A percentile compares a stretch with the other conserved stretches of the same genome.
phyloP scores from a whole-genome alignment of 2,329 filamentous ascomycete genomes.

The Xylaria hypoxylon region DNA sequence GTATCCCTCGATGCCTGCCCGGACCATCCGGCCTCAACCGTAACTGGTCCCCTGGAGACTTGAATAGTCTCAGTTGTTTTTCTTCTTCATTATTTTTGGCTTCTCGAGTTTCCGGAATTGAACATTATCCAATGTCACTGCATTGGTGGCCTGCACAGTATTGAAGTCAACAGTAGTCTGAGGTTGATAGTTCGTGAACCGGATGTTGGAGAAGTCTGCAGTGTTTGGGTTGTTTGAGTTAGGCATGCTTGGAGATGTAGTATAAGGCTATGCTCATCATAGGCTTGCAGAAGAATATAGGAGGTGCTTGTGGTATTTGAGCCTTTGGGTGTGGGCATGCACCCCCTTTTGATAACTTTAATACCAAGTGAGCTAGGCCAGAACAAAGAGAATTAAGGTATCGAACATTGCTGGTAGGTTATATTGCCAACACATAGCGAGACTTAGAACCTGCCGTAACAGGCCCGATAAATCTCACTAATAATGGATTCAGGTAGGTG shows the following conservation, averaged over 20 bases:
- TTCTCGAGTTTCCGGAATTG: conserved; percentile 19
- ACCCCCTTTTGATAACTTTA: not conserved
- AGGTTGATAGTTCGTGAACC: conserved; percentile 19
- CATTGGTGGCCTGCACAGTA: not conserved
- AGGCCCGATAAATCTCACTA: not conserved
- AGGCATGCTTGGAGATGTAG: not conserved
- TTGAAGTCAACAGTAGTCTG: not conserved
- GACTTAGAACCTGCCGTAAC: too few relatives aligned
- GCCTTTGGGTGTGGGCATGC: not conserved
- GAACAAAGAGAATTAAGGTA: not conserved
- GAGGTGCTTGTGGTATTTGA: not conserved
- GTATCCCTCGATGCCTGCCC: not conserved
- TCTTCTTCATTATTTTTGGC: conserved; percentile 14
- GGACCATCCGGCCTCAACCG: not conserved
- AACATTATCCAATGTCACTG: not conserved
- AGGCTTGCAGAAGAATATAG: not conserved
- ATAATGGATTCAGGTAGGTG: not conserved
- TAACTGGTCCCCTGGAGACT: not conserved
- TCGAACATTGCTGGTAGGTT: not conserved
- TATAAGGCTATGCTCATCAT: not conserved
- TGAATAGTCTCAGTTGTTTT: conserved; percentile 6
- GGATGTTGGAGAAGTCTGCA: not conserved
- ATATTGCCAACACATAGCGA: not conserved
- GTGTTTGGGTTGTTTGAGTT: not conserved
- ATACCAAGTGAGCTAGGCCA: not conserved